Evolutionary conservation across 2,329 filamentous ascomycete genomes (phyloP).

Genomic region (Shiraia sp.): DNA sequence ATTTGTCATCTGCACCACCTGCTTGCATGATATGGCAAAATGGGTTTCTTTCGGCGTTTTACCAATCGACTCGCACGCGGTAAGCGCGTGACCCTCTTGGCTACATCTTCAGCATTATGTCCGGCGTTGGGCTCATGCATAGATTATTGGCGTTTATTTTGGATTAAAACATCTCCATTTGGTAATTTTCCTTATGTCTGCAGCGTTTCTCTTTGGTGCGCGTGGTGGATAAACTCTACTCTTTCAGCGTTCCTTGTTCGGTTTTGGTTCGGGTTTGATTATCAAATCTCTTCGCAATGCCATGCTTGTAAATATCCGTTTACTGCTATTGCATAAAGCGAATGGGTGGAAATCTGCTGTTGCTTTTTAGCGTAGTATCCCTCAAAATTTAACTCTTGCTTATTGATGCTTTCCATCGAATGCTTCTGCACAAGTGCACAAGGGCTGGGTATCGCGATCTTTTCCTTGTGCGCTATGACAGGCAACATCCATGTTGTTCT

Average conservation of each 20-base stretch:
- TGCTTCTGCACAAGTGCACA: not conserved
- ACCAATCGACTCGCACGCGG: slow-evolving; percentile 2
- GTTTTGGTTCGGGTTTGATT: not conserved
- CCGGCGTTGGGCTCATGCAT: slow-evolving; percentile 34
- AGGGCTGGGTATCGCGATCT: no score
- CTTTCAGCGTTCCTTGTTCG: not conserved
- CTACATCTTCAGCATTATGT: slow-evolving; percentile 23
- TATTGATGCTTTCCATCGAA: not conserved
- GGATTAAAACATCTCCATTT: slow-evolving; percentile 5
- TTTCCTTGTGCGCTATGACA: not conserved
- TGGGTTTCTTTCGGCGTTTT: not conserved
- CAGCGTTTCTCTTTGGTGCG: slow-evolving; percentile 18
- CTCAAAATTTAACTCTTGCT: not conserved
- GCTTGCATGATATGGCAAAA: slow-evolving; percentile 2
- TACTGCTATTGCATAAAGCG: slow-evolving; percentile 15
- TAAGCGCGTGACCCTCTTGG: slow-evolving; percentile 7
- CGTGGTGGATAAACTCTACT: slow-evolving; percentile 20
- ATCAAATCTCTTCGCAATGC: slow-evolving; percentile 2
- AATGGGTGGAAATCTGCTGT: slow-evolving; percentile 9
- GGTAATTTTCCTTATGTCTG: slow-evolving; percentile 3
- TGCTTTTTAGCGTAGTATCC: not conserved
- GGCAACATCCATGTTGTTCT: no score
- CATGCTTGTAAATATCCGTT: slow-evolving; percentile 11
- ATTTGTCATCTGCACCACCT: slow-evolving; percentile 1
- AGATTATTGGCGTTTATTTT: slow-evolving; percentile 24